Evolutionary conservation across 371 early-diverging fungal genomes (phyloP).

Genomic region (Dinochytrium kinnereticum): DNA sequence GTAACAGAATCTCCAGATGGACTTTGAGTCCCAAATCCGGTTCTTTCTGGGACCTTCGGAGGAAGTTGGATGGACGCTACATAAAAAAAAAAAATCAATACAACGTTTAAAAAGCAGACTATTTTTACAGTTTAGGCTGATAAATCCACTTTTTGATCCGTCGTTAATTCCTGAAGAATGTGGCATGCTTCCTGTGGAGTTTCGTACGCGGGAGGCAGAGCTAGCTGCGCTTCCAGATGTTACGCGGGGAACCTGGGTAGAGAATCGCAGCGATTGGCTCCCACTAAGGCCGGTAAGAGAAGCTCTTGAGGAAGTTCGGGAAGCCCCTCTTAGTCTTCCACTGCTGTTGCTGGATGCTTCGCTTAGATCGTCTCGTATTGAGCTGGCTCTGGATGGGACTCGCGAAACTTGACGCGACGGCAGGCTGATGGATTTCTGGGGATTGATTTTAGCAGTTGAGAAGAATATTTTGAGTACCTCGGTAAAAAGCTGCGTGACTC

Average conservation of each 20-base stretch:
- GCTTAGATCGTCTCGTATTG: conserved; percentile 14
- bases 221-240: neutral
- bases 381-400: conserved; percentile 34
- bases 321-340: conserved; percentile 4
- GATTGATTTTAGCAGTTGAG: neutral
- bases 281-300: conserved; percentile 21
- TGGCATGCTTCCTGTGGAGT: conserved; percentile 19
- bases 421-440: conserved; percentile 41
- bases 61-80: conserved; percentile 12
- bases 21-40: neutral
- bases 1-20: neutral
- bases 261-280: neutral
- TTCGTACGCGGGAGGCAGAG: neutral
- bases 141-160: neutral
- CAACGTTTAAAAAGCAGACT: conserved; percentile 5
- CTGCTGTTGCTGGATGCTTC: conserved; percentile 15
- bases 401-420: conserved; percentile 53
- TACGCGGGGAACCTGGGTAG: neutral
- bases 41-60: neutral
- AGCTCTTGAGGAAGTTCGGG: conserved; percentile 32
- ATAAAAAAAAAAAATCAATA: neutral
- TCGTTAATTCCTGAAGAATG: neutral
- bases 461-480: conserved; percentile 23
- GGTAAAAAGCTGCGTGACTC: conserved; percentile 34
- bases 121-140: conserved; percentile 7